Base-by-base conservation (phyloP, 169 alveolate species). In the Hepatocystis sp. region DNA sequence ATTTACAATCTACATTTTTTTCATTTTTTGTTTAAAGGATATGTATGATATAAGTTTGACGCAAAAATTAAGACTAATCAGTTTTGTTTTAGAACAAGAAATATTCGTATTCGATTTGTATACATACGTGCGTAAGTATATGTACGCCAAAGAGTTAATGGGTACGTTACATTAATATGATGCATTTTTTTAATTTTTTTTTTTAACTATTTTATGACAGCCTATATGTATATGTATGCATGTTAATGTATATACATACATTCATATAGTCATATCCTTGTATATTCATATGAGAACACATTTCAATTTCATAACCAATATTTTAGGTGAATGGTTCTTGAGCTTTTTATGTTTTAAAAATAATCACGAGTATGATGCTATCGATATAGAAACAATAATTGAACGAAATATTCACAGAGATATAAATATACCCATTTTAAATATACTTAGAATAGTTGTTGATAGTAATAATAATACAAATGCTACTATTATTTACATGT, bases 361-460 rank as follows among this genome's bases (percentile, higher is more conserved):
- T 34, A 52, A 34, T 11, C 27, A 34, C 42, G 89, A 81, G 13
- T 32, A 81, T 15, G 89, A 60, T 21, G 53, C 49, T 15, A 81
- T 81, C 25, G 63, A 60, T 44, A 81, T 81, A 2, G 89, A 81
- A 55, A 81, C 84, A 44, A 81, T 81, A 61, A 81, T 81, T 21
- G 89, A 81, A 42, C 32, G 89, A 32, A 81, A 81, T 40, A 81
- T 81, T 19, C 89, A 81, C 36, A 63, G 89, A 61, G 89, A 81
- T 55, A 81, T 81, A 36, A 81, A 60, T 34, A 81, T 81, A 3
- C 89, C 89, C 23, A 30, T 81, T 42, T 42, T 81, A 15, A 81
- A 63, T 28, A 81, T 81, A n/a, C 56, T 25, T n/a, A 39, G 89
- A 21, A 61, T 81, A 36, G 89, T 81, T 28, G 46, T 81, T 19